phyloP scores from a whole-genome alignment of 306 rosid species.

The Cicer cuneatum region DNA sequence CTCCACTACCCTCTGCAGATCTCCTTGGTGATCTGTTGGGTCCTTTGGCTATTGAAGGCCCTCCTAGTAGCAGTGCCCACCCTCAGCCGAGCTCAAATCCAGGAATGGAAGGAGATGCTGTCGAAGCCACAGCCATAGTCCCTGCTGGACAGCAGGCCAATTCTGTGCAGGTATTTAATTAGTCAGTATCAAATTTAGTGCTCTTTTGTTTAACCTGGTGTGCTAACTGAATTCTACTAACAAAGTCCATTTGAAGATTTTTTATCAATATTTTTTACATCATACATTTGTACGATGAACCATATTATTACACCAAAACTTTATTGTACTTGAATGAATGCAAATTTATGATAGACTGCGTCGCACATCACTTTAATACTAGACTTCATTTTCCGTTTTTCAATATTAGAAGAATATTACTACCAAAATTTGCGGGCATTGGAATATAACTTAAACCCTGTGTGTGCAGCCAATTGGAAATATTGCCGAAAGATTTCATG shows the following conservation, averaged over 20 bases:
- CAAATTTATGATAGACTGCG: conserved; percentile 31
- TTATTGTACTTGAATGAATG: conserved; percentile 19
- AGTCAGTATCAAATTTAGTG: conserved; percentile 11
- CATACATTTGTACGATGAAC: conserved; percentile 13
- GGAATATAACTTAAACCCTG: conserved; percentile 39
- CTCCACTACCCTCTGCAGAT: conserved; percentile 67
- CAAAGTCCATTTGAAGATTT: conserved; percentile 26
- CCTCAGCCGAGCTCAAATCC: conserved; percentile 54
- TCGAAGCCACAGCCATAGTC: conserved; percentile 83
- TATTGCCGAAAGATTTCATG: conserved; percentile 87
- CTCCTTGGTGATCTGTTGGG: conserved; percentile 87
- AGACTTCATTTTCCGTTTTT: conserved; percentile 33
- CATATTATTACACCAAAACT: conserved; percentile 9
- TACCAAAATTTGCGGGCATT: conserved; percentile 30
- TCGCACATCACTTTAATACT: conserved; percentile 9
- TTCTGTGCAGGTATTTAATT: conserved; percentile 76
- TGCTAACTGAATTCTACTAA: conserved; percentile 22
- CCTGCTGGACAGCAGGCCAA: conserved; percentile 80
- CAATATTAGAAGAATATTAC: conserved; percentile 38
- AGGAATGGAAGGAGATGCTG: conserved; percentile 61
- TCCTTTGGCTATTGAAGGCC: conserved; percentile 95
- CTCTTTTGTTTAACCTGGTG: conserved; percentile 26
- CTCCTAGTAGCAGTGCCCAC: conserved; percentile 62
- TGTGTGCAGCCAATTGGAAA: conserved; percentile 93
- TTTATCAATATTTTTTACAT: neutral